Base-by-base conservation (phyloP, 495 filamentous ascomycete species). In the Hypomontagnella submonticulosa region DNA sequence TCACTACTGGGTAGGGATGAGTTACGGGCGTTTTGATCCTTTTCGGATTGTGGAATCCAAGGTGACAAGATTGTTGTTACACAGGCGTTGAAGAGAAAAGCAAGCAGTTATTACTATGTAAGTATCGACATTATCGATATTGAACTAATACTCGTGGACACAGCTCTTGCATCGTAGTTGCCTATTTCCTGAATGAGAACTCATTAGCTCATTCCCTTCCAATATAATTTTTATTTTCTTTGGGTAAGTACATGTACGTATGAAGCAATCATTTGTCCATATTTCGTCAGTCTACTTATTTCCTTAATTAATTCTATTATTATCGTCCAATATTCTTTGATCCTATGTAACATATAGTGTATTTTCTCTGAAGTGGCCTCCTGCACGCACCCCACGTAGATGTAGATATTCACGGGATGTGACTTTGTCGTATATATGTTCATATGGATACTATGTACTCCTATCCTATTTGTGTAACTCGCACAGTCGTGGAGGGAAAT, bases 241-340 rank as follows among this genome's bases (percentile, higher is more conserved):
- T 27, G 23, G 3, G 23, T 2, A 6, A 6, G 23, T 27, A n/a
- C 19, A 8, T 38, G 41, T 34, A 34, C 50, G n/a, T 37, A 57
- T 13, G 46, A 66, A 27, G 18, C 36, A 32, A 37, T 38, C 43
- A 57, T 20, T 12, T 57, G 40, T 51, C 46, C 19, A 51, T 57
- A 13, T 19, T 16, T 52, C 16, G 40, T 56, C 13, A 27, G 52
- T 50, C 50, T 2, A 12, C 57, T 57, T 12, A 67, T 53, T 67
- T 56, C 3, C n/a, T 57, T 57, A 12, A 67, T 53, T 67, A 48
- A 67, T 52, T 67, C 63, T 66, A 66, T 66, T 66, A 60, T 66
- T 66, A 66, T 54, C 56, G 12, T 34, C 63, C 63, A 67, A 61
- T 67, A 37, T 44, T 57, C 9, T 57, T 36, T 32, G 9, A 44